These are phyloP conservation scores for Neurospora sublineolata DNA, from an alignment of 495 filamentous ascomycete genomes.

Conservation along the genomic window DNA sequence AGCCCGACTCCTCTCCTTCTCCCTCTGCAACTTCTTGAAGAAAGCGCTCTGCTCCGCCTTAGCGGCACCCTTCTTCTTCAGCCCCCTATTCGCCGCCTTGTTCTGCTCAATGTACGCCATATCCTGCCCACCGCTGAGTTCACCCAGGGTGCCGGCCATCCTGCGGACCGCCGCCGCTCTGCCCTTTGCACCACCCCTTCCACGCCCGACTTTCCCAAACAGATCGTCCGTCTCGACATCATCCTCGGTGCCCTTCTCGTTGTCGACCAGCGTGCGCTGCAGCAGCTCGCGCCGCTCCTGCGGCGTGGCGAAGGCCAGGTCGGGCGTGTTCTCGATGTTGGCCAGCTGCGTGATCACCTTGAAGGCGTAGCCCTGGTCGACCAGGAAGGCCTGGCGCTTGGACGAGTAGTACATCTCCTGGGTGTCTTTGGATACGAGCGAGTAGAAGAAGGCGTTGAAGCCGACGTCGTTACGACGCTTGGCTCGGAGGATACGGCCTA, in stretches of 20 bases:
- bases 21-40: slow-evolving; percentile 75
- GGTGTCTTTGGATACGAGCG: slow-evolving; percentile 91
- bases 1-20: slow-evolving; percentile 34
- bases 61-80: slow-evolving; percentile 58
- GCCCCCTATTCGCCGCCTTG: slow-evolving; percentile 58
- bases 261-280: slow-evolving; percentile 84
- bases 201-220: slow-evolving; percentile 46
- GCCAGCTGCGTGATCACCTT: slow-evolving; percentile 96
- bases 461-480: slow-evolving; percentile 97
- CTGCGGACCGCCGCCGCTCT: slow-evolving; percentile 41
- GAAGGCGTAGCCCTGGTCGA: slow-evolving; percentile 98
- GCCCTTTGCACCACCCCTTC: slow-evolving; percentile 27
- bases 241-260: slow-evolving; percentile 64
- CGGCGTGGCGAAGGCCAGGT: slow-evolving; percentile 68
- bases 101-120: slow-evolving; percentile 95
- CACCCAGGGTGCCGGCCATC: slow-evolving; percentile 73
- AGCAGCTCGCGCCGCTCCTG: slow-evolving; percentile 80
- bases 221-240: slow-evolving; percentile 76
- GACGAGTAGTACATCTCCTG: slow-evolving; percentile 97
- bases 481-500: slow-evolving; percentile 89
- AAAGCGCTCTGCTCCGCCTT: slow-evolving; percentile 40
- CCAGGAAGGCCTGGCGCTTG: slow-evolving; percentile 93
- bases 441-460: slow-evolving; percentile 99
- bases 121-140: slow-evolving; percentile 79
- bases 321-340: slow-evolving; percentile 74